Conservation (phyloP, 306 rosid species). For the Pachyrhizus erosus region DNA sequence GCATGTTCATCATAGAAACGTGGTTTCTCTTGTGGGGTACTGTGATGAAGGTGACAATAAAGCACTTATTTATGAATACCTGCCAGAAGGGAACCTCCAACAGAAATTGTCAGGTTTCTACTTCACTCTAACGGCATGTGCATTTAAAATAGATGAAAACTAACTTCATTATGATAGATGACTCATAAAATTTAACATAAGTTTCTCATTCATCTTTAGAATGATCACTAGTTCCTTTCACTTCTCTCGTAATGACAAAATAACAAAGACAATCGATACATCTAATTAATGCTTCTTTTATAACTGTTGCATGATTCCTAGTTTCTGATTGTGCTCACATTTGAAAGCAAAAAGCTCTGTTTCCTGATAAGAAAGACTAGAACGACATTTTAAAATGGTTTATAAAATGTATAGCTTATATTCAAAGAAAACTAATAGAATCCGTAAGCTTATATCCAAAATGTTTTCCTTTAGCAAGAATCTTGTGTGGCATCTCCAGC, state of each 20-base stretch:
- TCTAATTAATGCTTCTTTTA: background rate
- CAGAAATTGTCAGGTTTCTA: slow-evolving; percentile 46
- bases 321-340: background rate
- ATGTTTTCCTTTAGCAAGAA: background rate
- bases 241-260: background rate
- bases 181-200: background rate
- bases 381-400: background rate
- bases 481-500: too few species aligned
- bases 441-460: background rate
- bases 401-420: background rate
- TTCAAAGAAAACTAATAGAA: background rate
- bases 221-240: background rate
- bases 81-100: slow-evolving; percentile 40
- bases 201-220: background rate
- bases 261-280: background rate
- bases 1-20: slow-evolving; percentile 60
- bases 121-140: background rate
- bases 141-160: background rate
- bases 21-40: slow-evolving; percentile 40
- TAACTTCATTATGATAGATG: background rate
- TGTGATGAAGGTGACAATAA: slow-evolving; percentile 38
- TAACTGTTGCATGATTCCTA: background rate
- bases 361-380: background rate
- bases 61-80: slow-evolving; percentile 46
- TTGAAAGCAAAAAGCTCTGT: background rate